Conservation (phyloP, 345 rosid species). For the Bruguiera gymnorhiza region DNA sequence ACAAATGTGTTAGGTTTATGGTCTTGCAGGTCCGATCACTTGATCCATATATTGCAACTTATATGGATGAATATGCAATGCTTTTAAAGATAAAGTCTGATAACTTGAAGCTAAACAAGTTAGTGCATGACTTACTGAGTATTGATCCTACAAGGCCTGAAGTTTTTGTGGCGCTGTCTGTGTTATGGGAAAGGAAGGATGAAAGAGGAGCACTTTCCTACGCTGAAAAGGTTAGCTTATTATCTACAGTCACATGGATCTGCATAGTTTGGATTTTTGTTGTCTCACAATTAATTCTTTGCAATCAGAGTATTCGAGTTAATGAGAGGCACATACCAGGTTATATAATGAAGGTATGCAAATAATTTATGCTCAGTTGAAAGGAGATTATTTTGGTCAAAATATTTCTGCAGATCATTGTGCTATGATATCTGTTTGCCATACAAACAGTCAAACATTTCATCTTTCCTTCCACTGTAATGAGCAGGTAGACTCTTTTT, state of each 20-base stretch:
- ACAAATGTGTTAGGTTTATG: not conserved
- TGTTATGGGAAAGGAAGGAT: constrained; percentile 84
- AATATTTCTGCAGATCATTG: constrained; percentile 5
- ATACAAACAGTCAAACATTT: not conserved
- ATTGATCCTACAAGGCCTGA: constrained; percentile 89
- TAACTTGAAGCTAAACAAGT: constrained; percentile 70
- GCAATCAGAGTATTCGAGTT: constrained; percentile 75
- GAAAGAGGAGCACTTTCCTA: constrained; percentile 76
- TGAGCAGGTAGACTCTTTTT: constrained; percentile 2
- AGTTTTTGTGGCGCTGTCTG: constrained; percentile 84
- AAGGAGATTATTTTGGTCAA: constrained; percentile 17
- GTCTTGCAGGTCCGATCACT: constrained; percentile 74
- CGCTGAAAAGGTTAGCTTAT: constrained; percentile 86
- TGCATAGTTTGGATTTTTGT: constrained; percentile 4
- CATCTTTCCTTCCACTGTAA: not conserved
- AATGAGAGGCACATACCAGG: constrained; percentile 93
- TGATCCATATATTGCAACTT: constrained; percentile 80
- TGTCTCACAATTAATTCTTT: constrained; percentile 24
- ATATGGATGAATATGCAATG: constrained; percentile 98
- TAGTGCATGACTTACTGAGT: constrained; percentile 84
- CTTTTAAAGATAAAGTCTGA: constrained; percentile 85
- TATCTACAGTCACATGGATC: constrained; percentile 1
- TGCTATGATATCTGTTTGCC: not conserved
- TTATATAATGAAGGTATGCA: constrained; percentile 85
- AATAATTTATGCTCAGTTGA: constrained; percentile 11